These are phyloP conservation scores for Citrus cavaleriei DNA, from an alignment of 345 rosid species.

Conservation along the genomic window DNA sequence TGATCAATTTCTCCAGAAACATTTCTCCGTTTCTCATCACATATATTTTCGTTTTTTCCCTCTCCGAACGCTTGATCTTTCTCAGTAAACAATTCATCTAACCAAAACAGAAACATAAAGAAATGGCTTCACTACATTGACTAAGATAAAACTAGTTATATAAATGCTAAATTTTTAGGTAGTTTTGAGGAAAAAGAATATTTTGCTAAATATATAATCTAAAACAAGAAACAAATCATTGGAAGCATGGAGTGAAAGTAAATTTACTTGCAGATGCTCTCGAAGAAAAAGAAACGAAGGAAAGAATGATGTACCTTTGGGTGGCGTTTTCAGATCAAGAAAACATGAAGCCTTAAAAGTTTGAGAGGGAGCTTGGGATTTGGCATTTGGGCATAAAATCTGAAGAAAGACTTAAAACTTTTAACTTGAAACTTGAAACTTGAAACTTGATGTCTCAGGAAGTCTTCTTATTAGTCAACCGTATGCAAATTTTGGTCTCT, in stretches of 20 bases:
- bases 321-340: too few species aligned
- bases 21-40: neutral
- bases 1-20: neutral
- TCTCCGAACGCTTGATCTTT: neutral
- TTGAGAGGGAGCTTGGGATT: too few species aligned
- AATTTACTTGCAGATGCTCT: neutral
- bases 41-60: neutral
- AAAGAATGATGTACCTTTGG: too few species aligned
- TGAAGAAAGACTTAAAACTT: too few species aligned
- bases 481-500: too few species aligned
- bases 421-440: too few species aligned
- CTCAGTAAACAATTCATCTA: neutral
- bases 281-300: neutral
- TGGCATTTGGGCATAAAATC: too few species aligned
- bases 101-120: neutral
- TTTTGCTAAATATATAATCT: neutral
- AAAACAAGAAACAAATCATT: neutral
- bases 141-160: neutral
- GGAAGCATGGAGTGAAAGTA: neutral
- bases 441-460: too few species aligned
- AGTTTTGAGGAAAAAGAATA: neutral
- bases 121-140: neutral
- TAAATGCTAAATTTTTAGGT: neutral
- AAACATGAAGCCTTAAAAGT: neutral
- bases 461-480: too few species aligned